Evolutionary conservation across 2,329 filamentous ascomycete species (phyloP).

Genomic region (Neophaeococcomyces aloes): DNA sequence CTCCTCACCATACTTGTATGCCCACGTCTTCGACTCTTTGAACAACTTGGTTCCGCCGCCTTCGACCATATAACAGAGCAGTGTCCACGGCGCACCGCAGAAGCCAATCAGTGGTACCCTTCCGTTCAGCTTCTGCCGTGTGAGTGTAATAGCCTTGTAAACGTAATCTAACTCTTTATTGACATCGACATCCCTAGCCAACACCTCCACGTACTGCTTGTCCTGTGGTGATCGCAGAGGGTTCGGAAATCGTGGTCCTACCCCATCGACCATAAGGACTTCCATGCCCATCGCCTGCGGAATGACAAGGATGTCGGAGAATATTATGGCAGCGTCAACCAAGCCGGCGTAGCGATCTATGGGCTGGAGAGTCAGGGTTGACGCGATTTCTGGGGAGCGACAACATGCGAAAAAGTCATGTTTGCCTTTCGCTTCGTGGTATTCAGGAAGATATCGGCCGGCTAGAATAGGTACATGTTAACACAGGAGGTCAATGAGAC

Average conservation of each 20-base stretch:
- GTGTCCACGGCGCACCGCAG: conserved; percentile 91
- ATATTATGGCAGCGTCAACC: conserved; percentile 95
- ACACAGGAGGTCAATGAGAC: background rate
- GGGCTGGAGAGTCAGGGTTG: conserved; percentile 85
- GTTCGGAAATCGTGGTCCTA: conserved; percentile 85
- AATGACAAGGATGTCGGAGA: conserved; percentile 95
- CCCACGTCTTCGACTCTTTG: conserved; percentile 88
- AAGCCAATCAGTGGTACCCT: conserved; percentile 91
- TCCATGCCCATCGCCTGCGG: conserved; percentile 96
- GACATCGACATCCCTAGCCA: conserved; percentile 72
- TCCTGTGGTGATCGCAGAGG: conserved; percentile 72
- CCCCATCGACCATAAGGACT: conserved; percentile 98
- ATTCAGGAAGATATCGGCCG: conserved; percentile 93
- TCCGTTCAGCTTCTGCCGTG: conserved; percentile 74
- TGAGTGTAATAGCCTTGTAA: conserved; percentile 88
- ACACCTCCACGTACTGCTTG: conserved; percentile 67
- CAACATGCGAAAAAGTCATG: conserved; percentile 98
- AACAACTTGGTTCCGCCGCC: conserved; percentile 94
- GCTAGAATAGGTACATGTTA: conserved; percentile 43
- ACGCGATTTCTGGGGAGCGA: conserved; percentile 82
- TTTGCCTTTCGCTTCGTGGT: conserved; percentile 83
- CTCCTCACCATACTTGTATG: conserved; percentile 76
- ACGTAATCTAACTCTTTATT: conserved; percentile 81
- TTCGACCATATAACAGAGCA: conserved; percentile 98
- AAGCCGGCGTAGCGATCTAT: conserved; percentile 84